phyloP scores from a whole-genome alignment of 2,329 filamentous ascomycete species.

The Ophiostoma novo-ulmi region DNA sequence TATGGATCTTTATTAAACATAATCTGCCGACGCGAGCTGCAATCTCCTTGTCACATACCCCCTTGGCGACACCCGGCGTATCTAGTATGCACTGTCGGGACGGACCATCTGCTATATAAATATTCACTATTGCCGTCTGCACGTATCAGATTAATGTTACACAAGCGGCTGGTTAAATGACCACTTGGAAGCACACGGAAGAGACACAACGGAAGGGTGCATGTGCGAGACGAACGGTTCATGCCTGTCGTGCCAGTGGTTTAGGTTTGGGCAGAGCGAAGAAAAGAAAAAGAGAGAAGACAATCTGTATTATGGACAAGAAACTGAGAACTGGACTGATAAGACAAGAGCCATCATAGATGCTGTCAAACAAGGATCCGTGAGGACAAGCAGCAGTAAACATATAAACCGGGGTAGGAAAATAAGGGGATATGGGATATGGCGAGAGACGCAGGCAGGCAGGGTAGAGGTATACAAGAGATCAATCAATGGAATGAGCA shows the following conservation, averaged over 20 bases:
- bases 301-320: conserved; percentile 1
- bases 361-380: conserved; percentile 1
- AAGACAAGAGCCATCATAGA: background rate
- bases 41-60: background rate
- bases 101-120: too few relatives aligned
- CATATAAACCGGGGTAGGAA: background rate
- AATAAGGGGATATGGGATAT: background rate
- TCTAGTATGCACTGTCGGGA: background rate
- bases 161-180: background rate
- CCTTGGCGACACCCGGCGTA: background rate
- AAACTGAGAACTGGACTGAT: background rate
- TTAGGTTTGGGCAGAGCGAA: too few relatives aligned
- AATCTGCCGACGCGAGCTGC: background rate
- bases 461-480: background rate
- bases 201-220: background rate
- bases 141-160: background rate
- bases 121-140: background rate
- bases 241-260: background rate
- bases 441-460: background rate
- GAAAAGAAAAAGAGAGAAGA: background rate
- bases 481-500: background rate
- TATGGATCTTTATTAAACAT: too few relatives aligned
- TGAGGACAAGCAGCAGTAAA: background rate
- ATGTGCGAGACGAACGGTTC: background rate
- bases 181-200: background rate